Evolutionary conservation across 2,329 filamentous ascomycete genomes (phyloP).

Genomic region (Penicillium sp.): DNA sequence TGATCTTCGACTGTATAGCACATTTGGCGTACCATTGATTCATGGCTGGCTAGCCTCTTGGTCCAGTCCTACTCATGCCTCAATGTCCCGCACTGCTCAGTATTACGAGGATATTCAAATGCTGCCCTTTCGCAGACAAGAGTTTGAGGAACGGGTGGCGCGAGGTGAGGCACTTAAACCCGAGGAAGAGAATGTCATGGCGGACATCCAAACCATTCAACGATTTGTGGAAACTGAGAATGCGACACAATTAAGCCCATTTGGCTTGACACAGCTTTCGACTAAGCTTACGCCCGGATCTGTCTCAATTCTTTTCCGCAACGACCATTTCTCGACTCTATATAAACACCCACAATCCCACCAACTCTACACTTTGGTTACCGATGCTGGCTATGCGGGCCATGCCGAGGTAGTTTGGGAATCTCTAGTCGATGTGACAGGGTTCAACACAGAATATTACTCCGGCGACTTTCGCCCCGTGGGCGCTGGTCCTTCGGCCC

Average conservation of each 20-base stretch:
- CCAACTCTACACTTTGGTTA: slow-evolving; percentile 79
- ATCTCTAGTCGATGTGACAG: slow-evolving; percentile 82
- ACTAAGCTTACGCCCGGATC: slow-evolving; percentile 71
- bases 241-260: slow-evolving; percentile 81
- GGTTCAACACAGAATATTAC: slow-evolving; percentile 77
- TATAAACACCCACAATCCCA: slow-evolving; percentile 81
- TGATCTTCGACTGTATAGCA: slow-evolving; percentile 88
- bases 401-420: slow-evolving; percentile 97
- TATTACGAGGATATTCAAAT: slow-evolving; percentile 93
- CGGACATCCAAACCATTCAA: slow-evolving; percentile 83
- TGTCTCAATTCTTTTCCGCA: slow-evolving; percentile 89
- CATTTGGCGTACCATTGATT: slow-evolving; percentile 82
- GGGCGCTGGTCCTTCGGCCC: slow-evolving; percentile 53
- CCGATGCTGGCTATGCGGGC: slow-evolving; percentile 83
- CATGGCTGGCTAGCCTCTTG: slow-evolving; percentile 83
- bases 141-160: slow-evolving; percentile 76
- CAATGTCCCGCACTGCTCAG: slow-evolving; percentile 71
- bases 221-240: slow-evolving; percentile 70
- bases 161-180: slow-evolving; percentile 60
- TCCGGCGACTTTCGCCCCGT: slow-evolving; percentile 87
- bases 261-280: slow-evolving; percentile 73
- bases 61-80: slow-evolving; percentile 65
- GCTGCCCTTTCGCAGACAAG: slow-evolving; percentile 82
- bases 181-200: slow-evolving; percentile 75
- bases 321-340: slow-evolving; percentile 93